phyloP scores from a whole-genome alignment of 2,329 filamentous ascomycete genomes.

The Diaporthe sp. region DNA sequence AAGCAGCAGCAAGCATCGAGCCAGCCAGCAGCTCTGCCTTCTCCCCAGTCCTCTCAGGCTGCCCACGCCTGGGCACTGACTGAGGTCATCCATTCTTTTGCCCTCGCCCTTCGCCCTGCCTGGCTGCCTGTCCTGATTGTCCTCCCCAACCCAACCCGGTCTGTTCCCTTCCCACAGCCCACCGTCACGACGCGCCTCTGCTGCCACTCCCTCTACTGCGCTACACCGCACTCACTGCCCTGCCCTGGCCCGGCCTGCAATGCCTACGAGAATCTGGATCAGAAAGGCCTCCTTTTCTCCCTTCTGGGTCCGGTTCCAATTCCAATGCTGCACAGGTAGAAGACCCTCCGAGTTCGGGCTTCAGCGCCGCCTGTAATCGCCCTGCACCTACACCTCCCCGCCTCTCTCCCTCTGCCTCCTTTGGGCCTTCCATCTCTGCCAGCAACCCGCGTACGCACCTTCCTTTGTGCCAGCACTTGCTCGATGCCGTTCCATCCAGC shows the following conservation, averaged over 20 bases:
- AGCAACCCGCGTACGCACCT: neutral
- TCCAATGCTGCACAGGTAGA: neutral
- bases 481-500: neutral
- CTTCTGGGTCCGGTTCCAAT: neutral
- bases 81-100: neutral
- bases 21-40: neutral
- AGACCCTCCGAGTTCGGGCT: conserved; percentile 20
- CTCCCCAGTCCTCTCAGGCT: neutral
- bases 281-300: neutral
- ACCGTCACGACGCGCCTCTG: neutral
- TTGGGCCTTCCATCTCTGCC: neutral
- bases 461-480: neutral
- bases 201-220: conserved; percentile 1
- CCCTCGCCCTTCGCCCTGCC: neutral
- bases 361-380: conserved; percentile 15
- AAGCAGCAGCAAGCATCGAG: neutral
- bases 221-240: neutral
- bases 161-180: neutral
- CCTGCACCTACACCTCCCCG: neutral
- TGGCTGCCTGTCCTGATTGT: neutral
- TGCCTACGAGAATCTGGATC: conserved; percentile 6
- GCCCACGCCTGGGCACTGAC: conserved; percentile 4
- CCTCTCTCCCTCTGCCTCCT: neutral
- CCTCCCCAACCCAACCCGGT: neutral
- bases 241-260: neutral